These are phyloP conservation scores for Huiozyma naganishii DNA, from an alignment of 805 yeast species.

Conservation along the genomic window DNA sequence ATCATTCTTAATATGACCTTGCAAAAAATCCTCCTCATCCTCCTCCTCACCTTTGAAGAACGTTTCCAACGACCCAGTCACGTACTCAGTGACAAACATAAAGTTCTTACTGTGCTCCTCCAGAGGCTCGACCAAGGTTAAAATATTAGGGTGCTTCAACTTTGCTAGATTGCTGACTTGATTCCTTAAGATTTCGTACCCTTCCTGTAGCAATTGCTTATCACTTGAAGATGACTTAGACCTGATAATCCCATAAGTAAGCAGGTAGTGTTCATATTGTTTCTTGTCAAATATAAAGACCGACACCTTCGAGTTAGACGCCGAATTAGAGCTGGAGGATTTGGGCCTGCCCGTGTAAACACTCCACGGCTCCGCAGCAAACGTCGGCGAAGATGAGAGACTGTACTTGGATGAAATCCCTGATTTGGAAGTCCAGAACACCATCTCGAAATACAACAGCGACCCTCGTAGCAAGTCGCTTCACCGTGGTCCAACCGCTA, in stretches of 20 bases:
- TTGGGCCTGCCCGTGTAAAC: constrained; percentile 76
- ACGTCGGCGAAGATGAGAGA: constrained; percentile 59
- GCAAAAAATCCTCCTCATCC: constrained; percentile 21
- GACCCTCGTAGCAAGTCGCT: neutral
- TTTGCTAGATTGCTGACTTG: constrained; percentile 68
- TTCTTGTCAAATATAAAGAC: constrained; percentile 83
- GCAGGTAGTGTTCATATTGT: constrained; percentile 48
- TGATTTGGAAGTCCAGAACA: constrained; percentile 30
- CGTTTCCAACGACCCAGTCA: constrained; percentile 44
- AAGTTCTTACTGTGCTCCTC: constrained; percentile 76
- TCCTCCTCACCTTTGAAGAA: constrained; percentile 27
- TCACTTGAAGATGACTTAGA: constrained; percentile 31
- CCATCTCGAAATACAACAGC: constrained; percentile 6
- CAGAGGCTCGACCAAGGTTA: constrained; percentile 76
- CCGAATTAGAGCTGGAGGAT: constrained; percentile 33
- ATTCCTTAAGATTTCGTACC: constrained; percentile 52
- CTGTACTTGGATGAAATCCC: constrained; percentile 61
- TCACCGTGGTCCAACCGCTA: neutral
- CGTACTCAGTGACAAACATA: constrained; percentile 76
- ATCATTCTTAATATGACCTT: constrained; percentile 50
- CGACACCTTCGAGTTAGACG: constrained; percentile 40
- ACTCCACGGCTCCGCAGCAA: constrained; percentile 72
- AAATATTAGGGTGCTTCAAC: constrained; percentile 79
- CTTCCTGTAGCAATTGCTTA: constrained; percentile 41
- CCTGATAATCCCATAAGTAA: constrained; percentile 39